Percentiles rank a stretch among this genome's conserved stretches.
Evolutionary conservation across 495 filamentous ascomycete species (phyloP).

Genomic region (Lasiosphaeris hirsuta): DNA sequence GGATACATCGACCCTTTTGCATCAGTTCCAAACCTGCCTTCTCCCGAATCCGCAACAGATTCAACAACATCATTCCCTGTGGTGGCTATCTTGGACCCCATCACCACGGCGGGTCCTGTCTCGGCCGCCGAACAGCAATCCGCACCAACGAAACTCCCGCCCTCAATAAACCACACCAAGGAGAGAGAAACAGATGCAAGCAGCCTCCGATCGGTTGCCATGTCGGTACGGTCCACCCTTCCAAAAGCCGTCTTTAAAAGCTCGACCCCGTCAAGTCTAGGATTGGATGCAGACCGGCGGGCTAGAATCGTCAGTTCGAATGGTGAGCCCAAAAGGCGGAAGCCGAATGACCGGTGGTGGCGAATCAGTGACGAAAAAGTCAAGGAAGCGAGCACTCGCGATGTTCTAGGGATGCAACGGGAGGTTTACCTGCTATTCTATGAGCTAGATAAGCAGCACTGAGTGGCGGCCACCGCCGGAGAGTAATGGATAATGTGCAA

Average conservation of each 20-base stretch:
- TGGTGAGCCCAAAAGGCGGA: constrained; percentile 46
- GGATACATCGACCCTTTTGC: constrained; percentile 33
- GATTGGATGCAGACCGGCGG: not conserved
- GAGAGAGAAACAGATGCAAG: constrained; percentile 34
- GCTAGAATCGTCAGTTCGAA: not conserved
- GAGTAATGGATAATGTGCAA: too few relatives aligned
- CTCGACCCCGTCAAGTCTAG: too few relatives aligned
- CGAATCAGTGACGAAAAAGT: constrained; percentile 96
- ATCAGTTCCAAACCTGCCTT: constrained; percentile 38
- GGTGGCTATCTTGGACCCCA: constrained; percentile 6
- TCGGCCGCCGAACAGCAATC: not conserved
- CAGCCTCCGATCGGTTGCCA: constrained; percentile 42
- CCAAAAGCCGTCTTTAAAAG: constrained; percentile 29
- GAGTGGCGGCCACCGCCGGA: not conserved
- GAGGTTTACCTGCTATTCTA: constrained; percentile 98
- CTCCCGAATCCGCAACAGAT: constrained; percentile 23
- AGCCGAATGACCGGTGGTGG: constrained; percentile 85
- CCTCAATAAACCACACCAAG: not conserved
- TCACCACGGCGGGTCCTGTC: not conserved
- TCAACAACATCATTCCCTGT: constrained; percentile 23
- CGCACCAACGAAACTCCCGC: not conserved
- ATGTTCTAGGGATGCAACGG: constrained; percentile 89
- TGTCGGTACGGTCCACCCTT: constrained; percentile 40
- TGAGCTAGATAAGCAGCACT: constrained; percentile 57
- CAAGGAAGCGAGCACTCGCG: constrained; percentile 85